Conservation (phyloP, 495 filamentous ascomycete genomes). For the Xylaria cubensis region DNA sequence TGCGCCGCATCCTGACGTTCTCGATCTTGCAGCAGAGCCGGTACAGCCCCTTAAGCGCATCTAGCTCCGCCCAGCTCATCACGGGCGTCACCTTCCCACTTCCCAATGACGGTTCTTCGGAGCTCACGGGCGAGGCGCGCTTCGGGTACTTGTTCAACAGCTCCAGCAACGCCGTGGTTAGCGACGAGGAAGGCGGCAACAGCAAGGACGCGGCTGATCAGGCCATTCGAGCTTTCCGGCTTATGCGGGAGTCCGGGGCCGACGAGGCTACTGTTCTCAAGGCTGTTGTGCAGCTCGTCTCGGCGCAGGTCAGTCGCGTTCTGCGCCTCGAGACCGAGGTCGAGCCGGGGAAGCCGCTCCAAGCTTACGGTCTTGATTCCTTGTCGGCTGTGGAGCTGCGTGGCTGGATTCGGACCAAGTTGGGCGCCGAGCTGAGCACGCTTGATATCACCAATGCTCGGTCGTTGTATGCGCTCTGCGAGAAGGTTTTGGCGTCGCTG, state of each 20-base stretch:
- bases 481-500: too few relatives aligned
- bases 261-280: neutral
- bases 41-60: neutral
- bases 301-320: neutral
- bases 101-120: constrained; percentile 22
- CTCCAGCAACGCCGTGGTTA: neutral
- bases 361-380: neutral
- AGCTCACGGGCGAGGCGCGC: constrained; percentile 31
- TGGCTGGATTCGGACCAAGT: too few relatives aligned
- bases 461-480: too few relatives aligned
- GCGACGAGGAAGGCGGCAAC: neutral
- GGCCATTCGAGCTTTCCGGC: neutral
- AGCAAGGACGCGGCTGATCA: neutral
- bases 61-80: constrained; percentile 24
- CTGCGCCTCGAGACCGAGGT: neutral
- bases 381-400: too few relatives aligned
- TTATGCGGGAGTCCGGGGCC: neutral
- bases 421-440: too few relatives aligned
- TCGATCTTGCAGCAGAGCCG: constrained; percentile 33
- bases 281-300: neutral
- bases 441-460: too few relatives aligned
- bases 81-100: constrained; percentile 38
- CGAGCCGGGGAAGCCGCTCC: constrained; percentile 2
- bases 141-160: constrained; percentile 13
- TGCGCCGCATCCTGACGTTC: constrained; percentile 41